These are phyloP conservation scores for Pisolithus albus DNA, from an alignment of 768 basidiomycete genomes.

Conservation along the genomic window DNA sequence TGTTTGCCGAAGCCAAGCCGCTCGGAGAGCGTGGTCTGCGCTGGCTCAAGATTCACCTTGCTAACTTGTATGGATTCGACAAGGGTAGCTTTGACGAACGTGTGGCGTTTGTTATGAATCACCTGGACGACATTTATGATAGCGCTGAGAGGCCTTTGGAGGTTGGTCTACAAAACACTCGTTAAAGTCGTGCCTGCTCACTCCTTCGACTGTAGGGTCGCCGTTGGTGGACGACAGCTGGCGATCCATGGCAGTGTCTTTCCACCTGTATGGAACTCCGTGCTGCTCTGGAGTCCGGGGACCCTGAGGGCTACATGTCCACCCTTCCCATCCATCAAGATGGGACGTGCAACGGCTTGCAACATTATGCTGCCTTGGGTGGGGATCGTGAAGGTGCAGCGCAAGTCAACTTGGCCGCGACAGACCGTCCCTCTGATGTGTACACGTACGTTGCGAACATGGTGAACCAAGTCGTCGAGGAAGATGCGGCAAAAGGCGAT, in stretches of 20 bases:
- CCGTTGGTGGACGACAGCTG: slow-evolving; percentile 86
- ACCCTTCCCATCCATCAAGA: slow-evolving; percentile 93
- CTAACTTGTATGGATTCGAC: slow-evolving; percentile 90
- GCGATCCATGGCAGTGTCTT: slow-evolving; percentile 97
- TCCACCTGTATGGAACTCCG: slow-evolving; percentile 88
- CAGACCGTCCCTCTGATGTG: slow-evolving; percentile 87
- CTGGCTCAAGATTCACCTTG: slow-evolving; percentile 94
- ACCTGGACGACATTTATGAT: slow-evolving; percentile 73
- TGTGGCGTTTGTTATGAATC: slow-evolving; percentile 67
- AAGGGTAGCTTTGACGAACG: slow-evolving; percentile 94
- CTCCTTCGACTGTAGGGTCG: slow-evolving; percentile 41
- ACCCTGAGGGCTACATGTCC: slow-evolving; percentile 52
- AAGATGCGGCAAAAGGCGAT: slow-evolving; percentile 48
- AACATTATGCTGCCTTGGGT: slow-evolving; percentile 97
- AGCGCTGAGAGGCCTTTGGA: slow-evolving; percentile 74
- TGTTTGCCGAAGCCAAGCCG: slow-evolving; percentile 72
- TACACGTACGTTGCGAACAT: slow-evolving; percentile 87
- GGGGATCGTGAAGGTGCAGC: slow-evolving; percentile 83
- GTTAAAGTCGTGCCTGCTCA: neutral
- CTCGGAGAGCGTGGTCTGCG: slow-evolving; percentile 80
- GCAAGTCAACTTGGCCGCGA: slow-evolving; percentile 86
- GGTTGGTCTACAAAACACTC: slow-evolving; percentile 32
- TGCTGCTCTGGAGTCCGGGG: slow-evolving; percentile 66
- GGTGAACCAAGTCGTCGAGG: slow-evolving; percentile 62
- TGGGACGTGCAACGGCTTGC: slow-evolving; percentile 96